A percentile compares a stretch with the other conserved stretches of the same genome.
Evolutionary conservation across 371 early-diverging fungal genomes (phyloP).

Genomic region (Dichotomocladium elegans): DNA sequence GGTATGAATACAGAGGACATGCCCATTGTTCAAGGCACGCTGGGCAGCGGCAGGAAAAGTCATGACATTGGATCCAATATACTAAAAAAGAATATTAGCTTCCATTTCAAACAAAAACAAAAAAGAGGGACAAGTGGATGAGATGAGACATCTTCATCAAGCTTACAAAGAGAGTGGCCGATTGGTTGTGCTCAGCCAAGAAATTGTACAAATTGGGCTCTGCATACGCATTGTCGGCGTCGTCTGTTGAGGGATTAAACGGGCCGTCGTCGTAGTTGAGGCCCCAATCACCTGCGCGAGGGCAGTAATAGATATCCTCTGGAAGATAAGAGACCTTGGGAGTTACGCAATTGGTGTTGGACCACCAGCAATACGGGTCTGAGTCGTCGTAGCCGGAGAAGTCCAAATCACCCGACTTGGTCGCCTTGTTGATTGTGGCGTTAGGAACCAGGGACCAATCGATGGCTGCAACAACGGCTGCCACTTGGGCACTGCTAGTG

Average conservation of each 20-base stretch:
- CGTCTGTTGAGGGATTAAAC: constrained; percentile 22
- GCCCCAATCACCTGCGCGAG: constrained; percentile 47
- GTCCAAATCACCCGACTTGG: constrained; percentile 14
- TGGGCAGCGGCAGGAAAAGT: constrained; percentile 42
- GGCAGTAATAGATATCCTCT: constrained; percentile 40
- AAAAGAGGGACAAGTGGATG: background rate
- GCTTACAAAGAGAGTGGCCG: constrained; percentile 26
- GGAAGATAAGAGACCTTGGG: constrained; percentile 41
- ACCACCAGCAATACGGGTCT: constrained; percentile 51
- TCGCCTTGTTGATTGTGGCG: constrained; percentile 23
- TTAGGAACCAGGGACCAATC: constrained; percentile 47
- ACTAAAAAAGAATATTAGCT: constrained; percentile 9
- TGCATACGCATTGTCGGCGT: constrained; percentile 26
- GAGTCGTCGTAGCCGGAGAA: constrained; percentile 19
- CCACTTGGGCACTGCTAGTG: constrained; percentile 28
- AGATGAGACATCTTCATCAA: too few species aligned
- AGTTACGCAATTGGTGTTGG: constrained; percentile 36
- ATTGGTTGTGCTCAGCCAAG: constrained; percentile 27
- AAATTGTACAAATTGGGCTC: constrained; percentile 49
- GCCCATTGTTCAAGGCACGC: constrained; percentile 45
- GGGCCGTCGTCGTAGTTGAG: constrained; percentile 49
- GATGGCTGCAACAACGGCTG: constrained; percentile 34
- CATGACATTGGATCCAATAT: constrained; percentile 46
- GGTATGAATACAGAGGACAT: constrained; percentile 49
- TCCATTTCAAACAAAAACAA: background rate